phyloP scores from a whole-genome alignment of 768 basidiomycete genomes.

The Austroboletus eburneus region DNA sequence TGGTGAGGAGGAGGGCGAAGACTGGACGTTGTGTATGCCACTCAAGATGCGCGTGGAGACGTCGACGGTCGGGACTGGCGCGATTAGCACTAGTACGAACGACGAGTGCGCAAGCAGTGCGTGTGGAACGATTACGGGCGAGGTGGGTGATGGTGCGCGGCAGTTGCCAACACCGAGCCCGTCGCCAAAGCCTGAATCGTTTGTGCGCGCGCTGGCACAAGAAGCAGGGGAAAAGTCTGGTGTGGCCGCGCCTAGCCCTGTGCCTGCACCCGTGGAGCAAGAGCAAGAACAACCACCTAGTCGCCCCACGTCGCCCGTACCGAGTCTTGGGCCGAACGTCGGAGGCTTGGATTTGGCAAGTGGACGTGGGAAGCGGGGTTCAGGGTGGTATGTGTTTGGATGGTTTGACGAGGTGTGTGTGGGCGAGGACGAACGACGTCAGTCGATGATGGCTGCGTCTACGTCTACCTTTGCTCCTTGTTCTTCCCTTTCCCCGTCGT shows the following conservation, averaged over 20 bases:
- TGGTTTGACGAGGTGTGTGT: slow-evolving; percentile 25
- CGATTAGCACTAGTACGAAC: not conserved
- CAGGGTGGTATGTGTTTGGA: slow-evolving; percentile 30
- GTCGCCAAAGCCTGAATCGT: not conserved
- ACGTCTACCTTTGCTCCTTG: not conserved
- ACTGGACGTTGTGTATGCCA: slow-evolving; percentile 33
- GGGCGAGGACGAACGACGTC: not conserved
- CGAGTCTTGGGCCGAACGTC: slow-evolving; percentile 23
- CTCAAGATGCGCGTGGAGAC: slow-evolving; percentile 12
- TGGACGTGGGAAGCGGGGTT: slow-evolving; percentile 30
- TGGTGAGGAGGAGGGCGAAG: slow-evolving; percentile 17
- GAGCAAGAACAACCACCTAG: no score
- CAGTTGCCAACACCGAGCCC: slow-evolving; percentile 29
- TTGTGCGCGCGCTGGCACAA: slow-evolving; percentile 2
- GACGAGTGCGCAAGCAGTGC: not conserved
- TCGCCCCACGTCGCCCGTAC: slow-evolving; percentile 17
- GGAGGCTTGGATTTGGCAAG: slow-evolving; percentile 30
- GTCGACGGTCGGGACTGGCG: not conserved
- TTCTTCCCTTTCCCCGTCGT: no score
- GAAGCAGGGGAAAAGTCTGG: slow-evolving; percentile 4
- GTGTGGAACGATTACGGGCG: not conserved
- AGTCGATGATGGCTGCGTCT: not conserved
- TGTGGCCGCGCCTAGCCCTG: no score
- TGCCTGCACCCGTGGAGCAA: not conserved
- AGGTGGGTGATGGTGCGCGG: not conserved